These are phyloP conservation scores for Cladosporium colombiae DNA, from an alignment of 2,329 filamentous ascomycete species.

Conservation along the genomic window DNA sequence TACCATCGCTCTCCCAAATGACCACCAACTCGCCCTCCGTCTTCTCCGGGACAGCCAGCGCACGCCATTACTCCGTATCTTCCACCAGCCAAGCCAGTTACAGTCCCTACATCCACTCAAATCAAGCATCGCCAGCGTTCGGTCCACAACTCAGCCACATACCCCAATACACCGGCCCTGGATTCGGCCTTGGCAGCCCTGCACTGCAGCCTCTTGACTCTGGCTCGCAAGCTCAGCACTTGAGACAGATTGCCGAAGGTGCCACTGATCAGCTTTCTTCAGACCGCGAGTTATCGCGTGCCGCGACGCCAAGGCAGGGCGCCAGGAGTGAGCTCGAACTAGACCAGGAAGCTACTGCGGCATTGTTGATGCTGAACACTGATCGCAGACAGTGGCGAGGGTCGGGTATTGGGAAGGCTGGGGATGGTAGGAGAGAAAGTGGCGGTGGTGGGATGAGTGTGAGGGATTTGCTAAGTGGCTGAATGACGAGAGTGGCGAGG, in stretches of 20 bases:
- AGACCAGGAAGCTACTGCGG: slow-evolving; percentile 77
- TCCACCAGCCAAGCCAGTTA: slow-evolving; percentile 39
- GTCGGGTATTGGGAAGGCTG: slow-evolving; percentile 13
- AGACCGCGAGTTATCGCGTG: slow-evolving; percentile 26
- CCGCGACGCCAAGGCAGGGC: slow-evolving; percentile 19
- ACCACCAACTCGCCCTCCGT: slow-evolving; percentile 41
- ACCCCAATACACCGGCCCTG: slow-evolving; percentile 24
- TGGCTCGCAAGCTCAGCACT: slow-evolving; percentile 20
- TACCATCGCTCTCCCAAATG: slow-evolving; percentile 42
- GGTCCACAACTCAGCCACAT: slow-evolving; percentile 46
- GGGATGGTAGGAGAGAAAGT: slow-evolving; percentile 24
- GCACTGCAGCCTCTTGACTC: slow-evolving; percentile 58
- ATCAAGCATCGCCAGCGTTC: slow-evolving; percentile 60
- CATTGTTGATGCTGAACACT: slow-evolving; percentile 81
- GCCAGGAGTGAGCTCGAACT: slow-evolving; percentile 38
- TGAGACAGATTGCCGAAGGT: slow-evolving; percentile 33
- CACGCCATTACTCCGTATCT: slow-evolving; percentile 41
- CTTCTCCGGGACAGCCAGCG: slow-evolving; percentile 27
- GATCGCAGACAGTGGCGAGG: slow-evolving; percentile 61
- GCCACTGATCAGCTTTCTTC: slow-evolving; percentile 27
- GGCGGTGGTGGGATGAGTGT: slow-evolving; percentile 45
- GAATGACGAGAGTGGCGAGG: neutral
- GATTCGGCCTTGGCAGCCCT: slow-evolving; percentile 40
- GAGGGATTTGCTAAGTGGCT: slow-evolving; percentile 46
- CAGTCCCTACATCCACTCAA: slow-evolving; percentile 44